Percentiles rank a stretch among this genome's conserved stretches.
These are phyloP conservation scores for Clonostachys solani DNA, from an alignment of 2,329 filamentous ascomycete species.

Conservation along the genomic window DNA sequence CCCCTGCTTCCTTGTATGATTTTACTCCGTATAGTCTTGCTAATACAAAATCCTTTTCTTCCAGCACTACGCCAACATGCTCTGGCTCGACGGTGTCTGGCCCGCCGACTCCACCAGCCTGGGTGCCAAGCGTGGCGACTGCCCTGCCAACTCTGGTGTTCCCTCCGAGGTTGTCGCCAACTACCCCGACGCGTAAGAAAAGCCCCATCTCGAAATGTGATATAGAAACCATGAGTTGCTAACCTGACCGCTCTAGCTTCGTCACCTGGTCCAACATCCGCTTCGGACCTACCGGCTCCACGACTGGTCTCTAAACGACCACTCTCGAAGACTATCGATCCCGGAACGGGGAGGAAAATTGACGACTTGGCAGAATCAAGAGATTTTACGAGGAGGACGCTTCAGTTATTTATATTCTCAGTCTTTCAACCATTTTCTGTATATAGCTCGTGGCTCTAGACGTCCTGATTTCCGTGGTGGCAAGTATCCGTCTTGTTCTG, in stretches of 20 bases:
- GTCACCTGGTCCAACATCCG: conserved; percentile 46
- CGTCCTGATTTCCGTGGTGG: too few relatives aligned
- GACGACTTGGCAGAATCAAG: background rate
- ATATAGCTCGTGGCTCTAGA: too few relatives aligned
- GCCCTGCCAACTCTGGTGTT: conserved; percentile 13
- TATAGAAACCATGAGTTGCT: conserved; percentile 2
- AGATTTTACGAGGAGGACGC: too few relatives aligned
- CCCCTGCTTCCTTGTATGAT: background rate
- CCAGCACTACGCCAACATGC: conserved; percentile 56
- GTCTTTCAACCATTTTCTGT: too few relatives aligned
- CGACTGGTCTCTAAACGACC: conserved; percentile 14
- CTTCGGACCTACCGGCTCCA: conserved; percentile 40
- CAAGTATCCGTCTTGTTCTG: too few relatives aligned
- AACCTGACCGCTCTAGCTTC: conserved; percentile 13
- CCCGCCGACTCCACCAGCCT: conserved; percentile 24
- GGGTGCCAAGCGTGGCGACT: conserved; percentile 14
- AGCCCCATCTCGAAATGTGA: background rate
- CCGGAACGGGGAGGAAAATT: too few relatives aligned
- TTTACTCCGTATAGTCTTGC: background rate
- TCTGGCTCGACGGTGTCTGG: conserved; percentile 64
- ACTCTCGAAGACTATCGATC: too few relatives aligned
- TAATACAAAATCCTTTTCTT: conserved; percentile 51
- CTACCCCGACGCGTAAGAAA: conserved; percentile 9
- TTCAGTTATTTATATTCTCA: too few relatives aligned
- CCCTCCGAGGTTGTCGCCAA: conserved; percentile 12